These are phyloP conservation scores for Chaetoceros muelleri DNA, from an alignment of 108 stramenopile genomes.

Conservation along the genomic window DNA sequence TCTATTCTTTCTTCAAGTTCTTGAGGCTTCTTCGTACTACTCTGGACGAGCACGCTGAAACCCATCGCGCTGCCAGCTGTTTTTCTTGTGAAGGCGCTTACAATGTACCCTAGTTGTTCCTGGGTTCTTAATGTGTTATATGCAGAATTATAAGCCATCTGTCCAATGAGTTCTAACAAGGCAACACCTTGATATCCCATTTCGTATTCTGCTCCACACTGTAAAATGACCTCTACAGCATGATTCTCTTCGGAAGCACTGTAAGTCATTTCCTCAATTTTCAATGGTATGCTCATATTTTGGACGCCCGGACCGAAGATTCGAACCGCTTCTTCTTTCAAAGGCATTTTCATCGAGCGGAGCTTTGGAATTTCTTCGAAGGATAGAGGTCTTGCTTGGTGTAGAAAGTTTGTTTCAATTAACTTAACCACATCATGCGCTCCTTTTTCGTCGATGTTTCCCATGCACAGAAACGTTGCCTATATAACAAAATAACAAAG, in stretches of 20 bases:
- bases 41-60: slow-evolving; percentile 59
- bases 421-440: slow-evolving; percentile 41
- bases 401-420: slow-evolving; percentile 39
- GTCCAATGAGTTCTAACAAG: slow-evolving; percentile 59
- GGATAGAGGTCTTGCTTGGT: slow-evolving; percentile 27
- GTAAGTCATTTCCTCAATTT: slow-evolving; percentile 57
- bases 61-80: slow-evolving; percentile 62
- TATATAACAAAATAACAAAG: not conserved
- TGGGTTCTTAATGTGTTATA: slow-evolving; percentile 77
- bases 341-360: slow-evolving; percentile 61
- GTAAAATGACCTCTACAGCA: slow-evolving; percentile 65
- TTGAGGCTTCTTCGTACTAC: slow-evolving; percentile 43
- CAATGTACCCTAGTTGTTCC: slow-evolving; percentile 84
- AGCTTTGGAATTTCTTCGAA: slow-evolving; percentile 63
- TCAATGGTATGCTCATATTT: slow-evolving; percentile 30
- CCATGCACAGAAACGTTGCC: slow-evolving; percentile 66
- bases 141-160: slow-evolving; percentile 77
- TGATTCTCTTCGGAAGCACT: slow-evolving; percentile 72
- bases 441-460: slow-evolving; percentile 70
- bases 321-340: slow-evolving; percentile 43
- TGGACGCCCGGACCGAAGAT: slow-evolving; percentile 51
- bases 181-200: slow-evolving; percentile 71
- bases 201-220: slow-evolving; percentile 50
- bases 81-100: slow-evolving; percentile 61
- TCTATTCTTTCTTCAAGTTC: slow-evolving; percentile 63